phyloP scores from a whole-genome alignment of 2,329 filamentous ascomycete species.

The Lanzia echinophila region DNA sequence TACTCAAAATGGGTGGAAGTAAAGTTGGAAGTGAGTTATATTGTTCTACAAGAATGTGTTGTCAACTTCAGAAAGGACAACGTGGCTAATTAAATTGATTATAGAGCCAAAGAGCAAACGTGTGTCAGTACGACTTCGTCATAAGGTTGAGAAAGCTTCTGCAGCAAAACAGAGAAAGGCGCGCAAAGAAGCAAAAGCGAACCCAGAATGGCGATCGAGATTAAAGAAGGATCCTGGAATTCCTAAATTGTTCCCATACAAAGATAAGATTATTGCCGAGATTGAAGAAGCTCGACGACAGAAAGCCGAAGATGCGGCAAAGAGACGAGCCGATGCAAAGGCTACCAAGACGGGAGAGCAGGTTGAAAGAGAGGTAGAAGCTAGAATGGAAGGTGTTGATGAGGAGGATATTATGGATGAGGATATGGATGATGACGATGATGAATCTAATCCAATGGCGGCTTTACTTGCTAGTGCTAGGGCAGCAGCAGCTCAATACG shows the following conservation, averaged over 20 bases:
- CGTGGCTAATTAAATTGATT: slow-evolving; percentile 15
- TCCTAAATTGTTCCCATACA: slow-evolving; percentile 95
- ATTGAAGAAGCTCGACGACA: slow-evolving; percentile 80
- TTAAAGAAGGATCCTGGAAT: slow-evolving; percentile 98
- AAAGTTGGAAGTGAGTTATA: slow-evolving; percentile 30
- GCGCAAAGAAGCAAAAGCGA: slow-evolving; percentile 87
- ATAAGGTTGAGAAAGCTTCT: slow-evolving; percentile 94
- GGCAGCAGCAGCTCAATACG: slow-evolving; percentile 70
- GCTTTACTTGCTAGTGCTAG: slow-evolving; percentile 81
- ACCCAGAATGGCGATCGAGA: slow-evolving; percentile 92
- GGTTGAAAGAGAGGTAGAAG: slow-evolving; percentile 37
- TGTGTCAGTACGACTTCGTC: slow-evolving; percentile 76
- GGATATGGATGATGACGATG: slow-evolving; percentile 49
- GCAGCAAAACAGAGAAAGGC: slow-evolving; percentile 85
- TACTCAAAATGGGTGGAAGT: slow-evolving; percentile 28
- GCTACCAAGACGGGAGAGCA: slow-evolving; percentile 52
- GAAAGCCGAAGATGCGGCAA: slow-evolving; percentile 73
- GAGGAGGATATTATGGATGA: slow-evolving; percentile 45
- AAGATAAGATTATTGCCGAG: slow-evolving; percentile 88
- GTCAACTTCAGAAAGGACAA: too few species aligned
- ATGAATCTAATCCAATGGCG: slow-evolving; percentile 76
- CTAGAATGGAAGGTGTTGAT: slow-evolving; percentile 38
- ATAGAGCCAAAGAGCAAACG: slow-evolving; percentile 93
- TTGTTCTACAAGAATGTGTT: too few species aligned
- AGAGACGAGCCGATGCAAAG: slow-evolving; percentile 65